Base-by-base conservation (phyloP, 192 early-diverging fungal genomes). In the Chytriomyces sp. region DNA sequence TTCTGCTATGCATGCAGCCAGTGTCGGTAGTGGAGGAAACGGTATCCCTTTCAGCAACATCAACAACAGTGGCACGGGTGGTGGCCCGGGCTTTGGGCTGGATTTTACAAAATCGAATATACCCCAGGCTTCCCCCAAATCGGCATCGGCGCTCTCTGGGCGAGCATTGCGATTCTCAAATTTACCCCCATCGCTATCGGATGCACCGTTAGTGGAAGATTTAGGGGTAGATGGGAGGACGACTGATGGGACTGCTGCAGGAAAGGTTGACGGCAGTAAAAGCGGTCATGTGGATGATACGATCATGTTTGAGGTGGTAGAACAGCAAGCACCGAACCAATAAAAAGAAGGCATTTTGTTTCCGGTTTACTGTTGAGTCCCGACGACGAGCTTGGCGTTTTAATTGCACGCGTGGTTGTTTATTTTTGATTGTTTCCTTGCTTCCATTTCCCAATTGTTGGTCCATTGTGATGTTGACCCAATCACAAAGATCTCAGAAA, bases 71-170 rank as follows among this genome's bases (percentile, higher is more conserved):
- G 53, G 53, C 20, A 20, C 20, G 20, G 53, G 16, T 4, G 53
- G 53, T n/a, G 53, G 53, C 53, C 13, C 10, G 10, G 68, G 68
- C 11, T 13, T 20, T n/a, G 23, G 48, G 11, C 23, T 69, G 68
- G 68, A 69, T 16, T 69, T 69, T 13, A 20, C 49, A 13, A 69
- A 69, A 28, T 18, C 68, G 46, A 69, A 69, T 50, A 49, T 69
- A 16, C 18, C 50, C 16, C 35, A 35, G 35, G 16, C 28, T 11
- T 67, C 66, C 7, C 44, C 66, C 11, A 67, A 16, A 18, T 67
- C 66, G 8, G 44, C 66, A 35, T 67, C 66, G 11, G 66, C 28
- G 8, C 45, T 67, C 11, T 67, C 66, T 28, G 66, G 66, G 28
- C 8, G 66, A 11, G 45, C 35, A 16, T 16, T 45, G 66, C 66